Evolutionary conservation across 768 basidiomycete genomes (phyloP).

Genomic region (Phanerochaete sordida): DNA sequence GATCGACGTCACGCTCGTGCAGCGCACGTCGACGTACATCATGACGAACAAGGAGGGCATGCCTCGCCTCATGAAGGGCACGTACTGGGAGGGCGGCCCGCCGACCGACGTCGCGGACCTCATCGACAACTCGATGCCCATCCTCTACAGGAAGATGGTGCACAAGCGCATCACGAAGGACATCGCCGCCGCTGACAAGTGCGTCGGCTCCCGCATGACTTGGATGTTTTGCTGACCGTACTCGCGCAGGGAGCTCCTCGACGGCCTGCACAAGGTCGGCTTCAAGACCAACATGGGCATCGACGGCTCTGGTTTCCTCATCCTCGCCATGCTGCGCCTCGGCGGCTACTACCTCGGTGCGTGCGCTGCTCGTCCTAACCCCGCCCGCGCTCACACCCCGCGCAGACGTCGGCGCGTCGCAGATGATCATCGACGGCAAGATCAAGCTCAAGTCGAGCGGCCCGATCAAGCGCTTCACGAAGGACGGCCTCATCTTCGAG

Average conservation of each 20-base stretch:
- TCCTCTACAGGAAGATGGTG: constrained; percentile 27
- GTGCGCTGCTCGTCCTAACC: not conserved
- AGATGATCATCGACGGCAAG: constrained; percentile 43
- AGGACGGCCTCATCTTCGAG: constrained; percentile 18
- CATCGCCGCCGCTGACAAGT: constrained; percentile 32
- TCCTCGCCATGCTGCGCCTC: constrained; percentile 24
- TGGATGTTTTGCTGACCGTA: not conserved
- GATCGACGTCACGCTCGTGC: constrained; percentile 24
- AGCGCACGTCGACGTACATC: constrained; percentile 6
- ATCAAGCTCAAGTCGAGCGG: constrained; percentile 53
- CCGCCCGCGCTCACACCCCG: constrained; percentile 6
- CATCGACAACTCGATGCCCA: constrained; percentile 47
- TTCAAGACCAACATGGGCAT: constrained; percentile 36
- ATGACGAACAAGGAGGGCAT: constrained; percentile 29
- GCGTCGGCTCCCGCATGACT: not conserved
- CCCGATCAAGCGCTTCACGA: constrained; percentile 24
- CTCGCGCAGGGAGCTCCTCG: constrained; percentile 32
- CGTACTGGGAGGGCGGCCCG: constrained; percentile 43
- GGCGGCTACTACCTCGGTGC: constrained; percentile 40
- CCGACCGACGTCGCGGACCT: constrained; percentile 53
- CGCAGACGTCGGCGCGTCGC: constrained; percentile 33
- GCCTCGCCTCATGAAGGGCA: constrained; percentile 24
- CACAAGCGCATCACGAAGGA: constrained; percentile 27
- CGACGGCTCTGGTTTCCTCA: constrained; percentile 33
- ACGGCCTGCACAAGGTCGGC: constrained; percentile 31